Evolutionary conservation across 768 basidiomycete genomes (phyloP).

Genomic region (Serendipita vermifera): DNA sequence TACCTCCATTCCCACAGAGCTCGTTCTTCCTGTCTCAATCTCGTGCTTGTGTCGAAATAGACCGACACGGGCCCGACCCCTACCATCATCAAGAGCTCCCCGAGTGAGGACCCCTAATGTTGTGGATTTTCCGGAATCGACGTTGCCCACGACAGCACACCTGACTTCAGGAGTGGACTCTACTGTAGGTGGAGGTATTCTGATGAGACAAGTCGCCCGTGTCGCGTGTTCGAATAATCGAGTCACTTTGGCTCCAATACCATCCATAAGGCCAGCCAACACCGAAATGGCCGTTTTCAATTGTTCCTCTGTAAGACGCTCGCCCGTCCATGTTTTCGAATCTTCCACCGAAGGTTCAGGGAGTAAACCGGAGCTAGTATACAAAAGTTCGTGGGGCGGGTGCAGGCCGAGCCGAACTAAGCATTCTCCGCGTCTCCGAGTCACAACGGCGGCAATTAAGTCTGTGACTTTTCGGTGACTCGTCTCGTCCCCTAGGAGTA

Average conservation of each 20-base stretch:
- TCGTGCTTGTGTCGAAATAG: conserved; percentile 97
- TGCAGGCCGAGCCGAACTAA: conserved; percentile 58
- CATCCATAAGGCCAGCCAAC: conserved; percentile 45
- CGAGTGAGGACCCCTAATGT: conserved; percentile 91
- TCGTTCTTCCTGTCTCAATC: conserved; percentile 88
- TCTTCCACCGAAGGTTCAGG: conserved; percentile 26
- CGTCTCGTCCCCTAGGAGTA: conserved; percentile 32
- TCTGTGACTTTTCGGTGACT: conserved; percentile 47
- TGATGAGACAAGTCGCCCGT: conserved; percentile 47
- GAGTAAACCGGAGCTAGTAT: conserved; percentile 21
- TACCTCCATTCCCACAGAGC: conserved; percentile 95
- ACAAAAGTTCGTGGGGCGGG: conserved; percentile 45
- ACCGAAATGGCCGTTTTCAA: conserved; percentile 33
- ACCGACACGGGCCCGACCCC: conserved; percentile 70
- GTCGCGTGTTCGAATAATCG: conserved; percentile 37
- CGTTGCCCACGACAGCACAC: conserved; percentile 84
- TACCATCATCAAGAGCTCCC: conserved; percentile 71
- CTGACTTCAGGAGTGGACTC: conserved; percentile 81
- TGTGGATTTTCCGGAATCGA: conserved; percentile 78
- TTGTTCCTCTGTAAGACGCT: conserved; percentile 37
- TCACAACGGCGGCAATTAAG: conserved; percentile 51
- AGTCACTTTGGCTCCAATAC: conserved; percentile 67
- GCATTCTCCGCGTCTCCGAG: conserved; percentile 58
- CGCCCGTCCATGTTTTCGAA: conserved; percentile 43
- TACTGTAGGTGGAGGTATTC: conserved; percentile 63